These are phyloP conservation scores for Primulina eburnea DNA, from an alignment of 257 asterid species.

Conservation along the genomic window DNA sequence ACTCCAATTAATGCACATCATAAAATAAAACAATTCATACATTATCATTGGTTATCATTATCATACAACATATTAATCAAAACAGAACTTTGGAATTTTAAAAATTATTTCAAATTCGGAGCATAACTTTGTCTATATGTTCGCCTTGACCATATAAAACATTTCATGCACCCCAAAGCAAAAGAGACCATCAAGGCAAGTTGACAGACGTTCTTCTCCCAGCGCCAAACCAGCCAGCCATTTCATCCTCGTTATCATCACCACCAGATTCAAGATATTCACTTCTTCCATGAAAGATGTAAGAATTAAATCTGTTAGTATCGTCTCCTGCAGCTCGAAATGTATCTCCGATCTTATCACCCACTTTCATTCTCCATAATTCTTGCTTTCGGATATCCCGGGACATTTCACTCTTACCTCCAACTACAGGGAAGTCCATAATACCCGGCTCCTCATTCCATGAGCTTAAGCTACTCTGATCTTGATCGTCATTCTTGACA, in stretches of 20 bases:
- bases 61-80: not conserved
- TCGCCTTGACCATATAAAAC: not conserved
- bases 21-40: too few species aligned
- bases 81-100: not conserved
- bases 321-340: constrained; percentile 38
- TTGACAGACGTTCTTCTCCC: constrained; percentile 6
- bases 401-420: constrained; percentile 78
- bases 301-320: constrained; percentile 30
- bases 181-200: not conserved
- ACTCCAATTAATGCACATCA: too few species aligned
- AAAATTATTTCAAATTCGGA: not conserved
- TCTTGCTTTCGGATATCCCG: constrained; percentile 43
- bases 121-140: too few species aligned
- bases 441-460: constrained; percentile 27
- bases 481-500: constrained; percentile 35
- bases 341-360: constrained; percentile 25
- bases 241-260: constrained; percentile 49
- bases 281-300: constrained; percentile 17
- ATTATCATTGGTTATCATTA: too few species aligned
- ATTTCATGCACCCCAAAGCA: too few species aligned
- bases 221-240: constrained; percentile 77
- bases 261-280: constrained; percentile 24
- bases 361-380: constrained; percentile 54
- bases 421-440: constrained; percentile 63
- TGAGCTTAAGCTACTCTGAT: constrained; percentile 29